Evolutionary conservation across 805 yeast species (phyloP), one percentile per base, ranked within the genome.

Genomic region (Starmerella davenportii): DNA sequence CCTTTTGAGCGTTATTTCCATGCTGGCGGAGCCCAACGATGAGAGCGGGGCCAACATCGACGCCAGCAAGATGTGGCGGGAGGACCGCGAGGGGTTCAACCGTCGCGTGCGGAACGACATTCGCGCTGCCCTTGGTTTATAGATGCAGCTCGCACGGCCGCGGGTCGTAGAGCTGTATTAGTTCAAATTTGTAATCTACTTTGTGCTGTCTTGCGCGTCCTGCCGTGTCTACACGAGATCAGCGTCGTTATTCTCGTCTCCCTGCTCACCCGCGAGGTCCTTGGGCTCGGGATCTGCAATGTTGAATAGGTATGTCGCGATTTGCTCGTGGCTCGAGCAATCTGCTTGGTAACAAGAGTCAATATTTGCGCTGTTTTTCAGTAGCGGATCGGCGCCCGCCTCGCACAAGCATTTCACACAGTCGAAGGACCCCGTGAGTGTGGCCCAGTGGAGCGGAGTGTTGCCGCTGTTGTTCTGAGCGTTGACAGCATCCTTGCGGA

Each of bases 391-490:
- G 1, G 84, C 93, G 48, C 70, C 79, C 41, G 71, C 66, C 17
- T 79, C 87, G 56, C 87, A 75, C 33, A 90, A 61, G 11, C 70
- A 50, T 54, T 77, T 60, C 17, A 81, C 87, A 7, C 76, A 62
- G 2, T 69, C 74, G 41, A 81, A 57, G 50, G 84, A 84, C 1
- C 95, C 96, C 51, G 80, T 84, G 47, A 74, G 69, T 1, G 93
- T 69, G 1, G 96, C 95, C 99, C 99, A 90, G 56, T 90, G 96
- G 46, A 90, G 64, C 1, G 96, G 79, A 0, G 98, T 85, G 56
- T 90, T 90, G 2, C 96, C 98, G 17, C 78, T 72, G 36, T 72
- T 78, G 54, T 90, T 90, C 39, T 63, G 65, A 16, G 58, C 51
- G 43, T 71, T 68, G 16, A 73, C 66, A 30, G 69, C 57, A 14